Conservation (phyloP, 805 yeast genomes). For the Candida boidinii region DNA sequence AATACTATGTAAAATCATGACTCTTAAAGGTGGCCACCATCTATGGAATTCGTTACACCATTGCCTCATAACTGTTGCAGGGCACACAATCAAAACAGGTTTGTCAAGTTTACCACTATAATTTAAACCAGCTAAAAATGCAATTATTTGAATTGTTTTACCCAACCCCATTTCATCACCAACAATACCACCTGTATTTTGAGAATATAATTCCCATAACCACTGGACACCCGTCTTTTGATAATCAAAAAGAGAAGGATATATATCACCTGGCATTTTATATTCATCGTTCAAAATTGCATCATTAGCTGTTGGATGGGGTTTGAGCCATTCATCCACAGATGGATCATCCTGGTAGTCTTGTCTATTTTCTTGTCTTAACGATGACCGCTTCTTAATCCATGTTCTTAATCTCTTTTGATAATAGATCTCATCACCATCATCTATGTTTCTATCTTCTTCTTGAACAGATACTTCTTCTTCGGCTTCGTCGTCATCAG, state of each 20-base stretch:
- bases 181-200: constrained; percentile 87
- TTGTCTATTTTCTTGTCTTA: constrained; percentile 26
- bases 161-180: constrained; percentile 99
- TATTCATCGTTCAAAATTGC: constrained; percentile 65
- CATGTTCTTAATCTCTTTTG: constrained; percentile 54
- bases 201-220: constrained; percentile 90
- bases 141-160: constrained; percentile 85
- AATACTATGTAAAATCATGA: constrained; percentile 81
- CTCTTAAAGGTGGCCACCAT: constrained; percentile 97
- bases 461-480: constrained; percentile 8
- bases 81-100: constrained; percentile 86
- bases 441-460: constrained; percentile 50
- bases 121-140: constrained; percentile 86
- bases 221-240: constrained; percentile 97
- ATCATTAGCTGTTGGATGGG: constrained; percentile 74
- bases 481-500: constrained; percentile 7
- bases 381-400: constrained; percentile 41
- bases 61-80: constrained; percentile 92
- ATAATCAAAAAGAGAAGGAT: constrained; percentile 79
- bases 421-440: constrained; percentile 68
- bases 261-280: constrained; percentile 83
- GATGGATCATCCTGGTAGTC: constrained; percentile 18
- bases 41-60: constrained; percentile 96
- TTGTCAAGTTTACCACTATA: constrained; percentile 65
- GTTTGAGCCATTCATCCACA: constrained; percentile 55